Evolutionary conservation across 139 green algal genomes (phyloP).

Genomic region (Choricystis sp.): DNA sequence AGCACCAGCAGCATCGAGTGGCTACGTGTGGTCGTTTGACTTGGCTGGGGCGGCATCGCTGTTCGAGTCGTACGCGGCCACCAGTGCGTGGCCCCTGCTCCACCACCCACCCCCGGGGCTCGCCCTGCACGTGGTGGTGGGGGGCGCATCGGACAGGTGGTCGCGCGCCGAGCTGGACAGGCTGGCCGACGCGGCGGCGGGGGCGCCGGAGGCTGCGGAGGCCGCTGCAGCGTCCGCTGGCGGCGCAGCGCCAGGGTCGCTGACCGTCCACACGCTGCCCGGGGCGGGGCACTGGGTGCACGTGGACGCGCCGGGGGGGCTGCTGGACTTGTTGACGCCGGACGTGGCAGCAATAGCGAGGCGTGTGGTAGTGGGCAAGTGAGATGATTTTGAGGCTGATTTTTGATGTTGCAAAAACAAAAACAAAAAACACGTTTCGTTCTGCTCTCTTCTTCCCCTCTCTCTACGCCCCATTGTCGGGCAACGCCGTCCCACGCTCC

Average conservation of each 20-base stretch:
- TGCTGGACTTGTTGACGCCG: conserved; percentile 5
- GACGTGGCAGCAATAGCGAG: not conserved
- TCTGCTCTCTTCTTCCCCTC: not conserved
- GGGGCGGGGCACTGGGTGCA: conserved; percentile 37
- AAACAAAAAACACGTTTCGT: not conserved
- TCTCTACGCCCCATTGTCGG: not conserved
- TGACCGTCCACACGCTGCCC: conserved; percentile 15
- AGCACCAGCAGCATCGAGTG: not conserved
- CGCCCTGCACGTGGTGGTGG: conserved; percentile 22
- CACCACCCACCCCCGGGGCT: conserved; percentile 15
- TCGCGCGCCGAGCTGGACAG: not conserved
- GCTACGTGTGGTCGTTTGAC: conserved; percentile 37
- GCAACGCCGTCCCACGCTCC: conserved; percentile 46
- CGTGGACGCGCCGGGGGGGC: conserved; percentile 24
- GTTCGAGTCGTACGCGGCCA: conserved; percentile 31
- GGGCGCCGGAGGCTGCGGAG: too few relatives aligned
- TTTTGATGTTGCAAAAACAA: not conserved
- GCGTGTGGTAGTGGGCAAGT: too few relatives aligned
- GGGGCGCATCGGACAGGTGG: conserved; percentile 27
- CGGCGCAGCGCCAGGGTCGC: too few relatives aligned
- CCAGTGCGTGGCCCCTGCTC: conserved; percentile 16
- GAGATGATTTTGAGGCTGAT: too few relatives aligned
- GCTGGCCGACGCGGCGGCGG: not conserved
- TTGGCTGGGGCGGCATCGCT: conserved; percentile 23
- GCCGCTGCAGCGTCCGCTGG: too few relatives aligned